Evolutionary conservation across 768 basidiomycete species (phyloP).

Genomic region (Auriculariales sp.): DNA sequence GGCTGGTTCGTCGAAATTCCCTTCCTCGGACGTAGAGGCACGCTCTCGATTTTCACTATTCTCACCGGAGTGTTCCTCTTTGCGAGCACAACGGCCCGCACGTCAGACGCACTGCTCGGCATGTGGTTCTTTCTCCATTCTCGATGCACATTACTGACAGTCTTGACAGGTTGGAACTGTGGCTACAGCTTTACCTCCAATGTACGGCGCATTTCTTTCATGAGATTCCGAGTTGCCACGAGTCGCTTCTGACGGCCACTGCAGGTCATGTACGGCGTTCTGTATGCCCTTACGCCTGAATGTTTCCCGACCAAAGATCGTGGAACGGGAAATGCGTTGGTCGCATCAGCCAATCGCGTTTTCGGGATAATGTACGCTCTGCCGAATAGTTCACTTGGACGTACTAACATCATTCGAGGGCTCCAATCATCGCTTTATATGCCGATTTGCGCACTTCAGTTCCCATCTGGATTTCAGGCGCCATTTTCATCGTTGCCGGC

Average conservation of each 20-base stretch:
- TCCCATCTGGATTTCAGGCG: conserved; percentile 41
- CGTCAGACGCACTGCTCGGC: conserved; percentile 35
- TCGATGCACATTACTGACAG: too few relatives aligned
- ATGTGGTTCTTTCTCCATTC: too few relatives aligned
- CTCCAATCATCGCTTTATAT: conserved; percentile 36
- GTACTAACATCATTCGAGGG: conserved; percentile 14
- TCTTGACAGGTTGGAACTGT: conserved; percentile 50
- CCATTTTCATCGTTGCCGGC: conserved; percentile 35
- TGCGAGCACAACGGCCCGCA: conserved; percentile 38
- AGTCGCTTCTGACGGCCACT: not conserved
- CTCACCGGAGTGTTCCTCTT: conserved; percentile 46
- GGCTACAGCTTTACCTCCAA: conserved; percentile 42
- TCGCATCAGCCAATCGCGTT: conserved; percentile 36
- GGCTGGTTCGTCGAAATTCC: conserved; percentile 39
- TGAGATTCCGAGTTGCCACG: not conserved
- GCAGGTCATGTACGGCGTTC: conserved; percentile 11
- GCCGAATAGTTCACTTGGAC: conserved; percentile 6
- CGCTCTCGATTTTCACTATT: conserved; percentile 34
- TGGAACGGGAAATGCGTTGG: conserved; percentile 42
- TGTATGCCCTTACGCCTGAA: conserved; percentile 30
- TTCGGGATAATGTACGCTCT: conserved; percentile 42
- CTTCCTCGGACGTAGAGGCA: conserved; percentile 36
- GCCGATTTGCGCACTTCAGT: conserved; percentile 31
- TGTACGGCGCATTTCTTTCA: conserved; percentile 19
- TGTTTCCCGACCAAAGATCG: conserved; percentile 38